These are phyloP conservation scores for Sextonia rubra DNA, from an alignment of 164 flowering plant species.

Conservation along the genomic window DNA sequence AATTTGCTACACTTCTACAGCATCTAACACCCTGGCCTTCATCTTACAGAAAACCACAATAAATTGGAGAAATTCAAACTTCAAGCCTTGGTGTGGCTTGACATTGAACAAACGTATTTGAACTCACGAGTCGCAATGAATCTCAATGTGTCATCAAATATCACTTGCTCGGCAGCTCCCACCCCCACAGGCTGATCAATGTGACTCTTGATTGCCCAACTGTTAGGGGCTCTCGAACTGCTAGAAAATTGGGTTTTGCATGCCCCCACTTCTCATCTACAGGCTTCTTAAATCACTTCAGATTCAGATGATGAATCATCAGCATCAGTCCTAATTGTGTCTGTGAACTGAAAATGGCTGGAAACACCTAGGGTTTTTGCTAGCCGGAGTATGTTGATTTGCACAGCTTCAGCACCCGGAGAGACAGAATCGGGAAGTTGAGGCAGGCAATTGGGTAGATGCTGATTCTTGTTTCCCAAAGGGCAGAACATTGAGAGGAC, in stretches of 20 bases:
- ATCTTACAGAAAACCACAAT: not conserved
- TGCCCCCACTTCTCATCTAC: not conserved
- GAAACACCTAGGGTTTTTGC: constrained; percentile 54
- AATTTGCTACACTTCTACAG: not conserved
- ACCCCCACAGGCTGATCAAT: not conserved
- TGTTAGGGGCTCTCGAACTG: not conserved
- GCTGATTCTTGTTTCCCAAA: constrained; percentile 37
- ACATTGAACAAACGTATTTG: not conserved
- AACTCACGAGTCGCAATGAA: not conserved
- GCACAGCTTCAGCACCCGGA: constrained; percentile 46
- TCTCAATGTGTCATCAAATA: not conserved
- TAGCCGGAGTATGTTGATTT: constrained; percentile 43
- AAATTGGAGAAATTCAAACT: not conserved
- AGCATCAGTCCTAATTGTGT: constrained; percentile 1
- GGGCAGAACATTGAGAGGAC: constrained; percentile 51
- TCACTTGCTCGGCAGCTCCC: not conserved
- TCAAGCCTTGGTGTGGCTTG: not conserved
- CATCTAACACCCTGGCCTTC: constrained; percentile 2
- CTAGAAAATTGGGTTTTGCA: constrained; percentile 5
- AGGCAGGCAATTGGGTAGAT: constrained; percentile 75
- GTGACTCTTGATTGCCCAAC: no score
- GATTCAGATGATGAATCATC: constrained; percentile 5
- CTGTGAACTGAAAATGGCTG: constrained; percentile 37
- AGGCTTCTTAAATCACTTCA: not conserved
- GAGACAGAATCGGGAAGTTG: constrained; percentile 59